phyloP scores from a whole-genome alignment of 2,329 filamentous ascomycete genomes.

The Lecanicillium sp. region DNA sequence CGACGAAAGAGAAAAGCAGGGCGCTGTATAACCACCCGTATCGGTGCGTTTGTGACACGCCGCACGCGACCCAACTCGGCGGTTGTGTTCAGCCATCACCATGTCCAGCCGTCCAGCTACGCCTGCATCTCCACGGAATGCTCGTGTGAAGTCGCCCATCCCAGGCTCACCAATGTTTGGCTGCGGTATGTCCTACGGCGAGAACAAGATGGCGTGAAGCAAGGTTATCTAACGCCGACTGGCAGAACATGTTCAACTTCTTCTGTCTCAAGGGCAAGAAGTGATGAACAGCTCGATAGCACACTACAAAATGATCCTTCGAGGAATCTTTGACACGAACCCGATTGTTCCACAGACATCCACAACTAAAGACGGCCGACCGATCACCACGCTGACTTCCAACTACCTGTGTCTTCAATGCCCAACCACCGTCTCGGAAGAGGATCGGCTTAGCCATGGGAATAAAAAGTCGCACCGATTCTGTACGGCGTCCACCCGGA shows the following conservation, averaged over 20 bases:
- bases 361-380: slow-evolving; percentile 49
- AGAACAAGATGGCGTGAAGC: slow-evolving; percentile 2
- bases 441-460: slow-evolving; percentile 61
- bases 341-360: slow-evolving; percentile 61
- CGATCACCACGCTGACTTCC: slow-evolving; percentile 56
- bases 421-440: slow-evolving; percentile 59
- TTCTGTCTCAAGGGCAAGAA: slow-evolving; percentile 56
- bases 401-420: slow-evolving; percentile 72
- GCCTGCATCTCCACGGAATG: slow-evolving; percentile 49
- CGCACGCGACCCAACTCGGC: background rate
- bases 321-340: slow-evolving; percentile 62
- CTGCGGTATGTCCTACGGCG: slow-evolving; percentile 53
- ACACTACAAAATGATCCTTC: slow-evolving; percentile 66
- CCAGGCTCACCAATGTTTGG: slow-evolving; percentile 57
- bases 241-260: slow-evolving; percentile 64
- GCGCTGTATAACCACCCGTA: background rate
- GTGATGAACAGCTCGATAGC: slow-evolving; percentile 62
- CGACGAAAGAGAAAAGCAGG: background rate
- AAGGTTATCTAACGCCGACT: slow-evolving; percentile 23
- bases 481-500: slow-evolving; percentile 40
- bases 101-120: slow-evolving; percentile 46
- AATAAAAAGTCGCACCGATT: slow-evolving; percentile 66
- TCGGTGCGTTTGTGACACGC: slow-evolving; percentile 1
- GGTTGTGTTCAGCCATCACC: slow-evolving; percentile 7
- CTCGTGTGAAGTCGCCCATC: slow-evolving; percentile 53